Percentiles rank a stretch among this genome's conserved stretches.
phyloP scores from a whole-genome alignment of 2,329 filamentous ascomycete species.

The Colletotrichum sp. region DNA sequence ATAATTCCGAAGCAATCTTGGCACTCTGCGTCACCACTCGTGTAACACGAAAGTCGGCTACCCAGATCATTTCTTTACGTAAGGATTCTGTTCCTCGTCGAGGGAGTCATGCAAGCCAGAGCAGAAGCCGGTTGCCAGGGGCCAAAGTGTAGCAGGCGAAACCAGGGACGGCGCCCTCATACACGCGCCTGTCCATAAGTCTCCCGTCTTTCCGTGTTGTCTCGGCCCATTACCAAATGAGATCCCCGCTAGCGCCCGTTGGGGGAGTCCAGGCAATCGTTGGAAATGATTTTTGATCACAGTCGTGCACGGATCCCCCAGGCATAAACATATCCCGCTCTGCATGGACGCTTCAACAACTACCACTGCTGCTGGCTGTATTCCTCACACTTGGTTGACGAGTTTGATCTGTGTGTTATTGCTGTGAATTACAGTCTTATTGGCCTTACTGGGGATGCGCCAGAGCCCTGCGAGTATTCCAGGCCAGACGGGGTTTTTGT shows the following conservation, averaged over 20 bases:
- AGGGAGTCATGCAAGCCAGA: neutral
- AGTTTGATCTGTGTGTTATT: too few species aligned
- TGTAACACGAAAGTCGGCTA: neutral
- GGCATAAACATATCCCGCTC: too few species aligned
- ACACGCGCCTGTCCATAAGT: neutral
- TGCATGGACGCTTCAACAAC: too few species aligned
- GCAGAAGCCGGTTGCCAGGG: neutral
- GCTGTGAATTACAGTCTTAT: too few species aligned
- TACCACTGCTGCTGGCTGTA: too few species aligned
- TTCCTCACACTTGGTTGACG: too few species aligned
- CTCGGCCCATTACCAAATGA: neutral
- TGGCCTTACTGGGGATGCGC: rapidly evolving
- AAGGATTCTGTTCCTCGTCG: neutral
- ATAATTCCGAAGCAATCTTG: neutral
- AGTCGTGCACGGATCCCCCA: too few species aligned
- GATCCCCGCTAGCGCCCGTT: neutral
- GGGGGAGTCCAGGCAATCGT: neutral
- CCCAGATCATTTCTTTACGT: neutral
- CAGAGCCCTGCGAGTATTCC: too few species aligned
- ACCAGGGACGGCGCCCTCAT: neutral
- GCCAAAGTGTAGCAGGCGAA: neutral
- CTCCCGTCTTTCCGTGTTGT: neutral
- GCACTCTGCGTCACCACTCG: neutral
- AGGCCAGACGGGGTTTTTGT: too few species aligned
- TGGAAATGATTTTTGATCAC: neutral